Percentiles rank a stretch among this genome's conserved stretches.
phyloP scores from a whole-genome alignment of 371 early-diverging fungal species.

The Mucor sp. region DNA sequence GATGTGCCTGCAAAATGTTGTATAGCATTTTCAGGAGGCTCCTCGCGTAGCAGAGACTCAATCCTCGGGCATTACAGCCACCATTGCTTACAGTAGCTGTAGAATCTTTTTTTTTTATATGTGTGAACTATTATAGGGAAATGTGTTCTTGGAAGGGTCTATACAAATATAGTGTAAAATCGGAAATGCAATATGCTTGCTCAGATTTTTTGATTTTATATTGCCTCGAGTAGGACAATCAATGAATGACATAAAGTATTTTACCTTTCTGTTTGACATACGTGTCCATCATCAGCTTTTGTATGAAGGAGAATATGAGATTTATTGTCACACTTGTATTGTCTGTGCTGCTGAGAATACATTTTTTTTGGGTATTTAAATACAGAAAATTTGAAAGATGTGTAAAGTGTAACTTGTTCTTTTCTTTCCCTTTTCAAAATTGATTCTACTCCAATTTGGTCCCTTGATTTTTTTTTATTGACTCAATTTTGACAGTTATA shows the following conservation, averaged over 20 bases:
- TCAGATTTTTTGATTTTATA: not conserved
- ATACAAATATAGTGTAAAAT: not conserved
- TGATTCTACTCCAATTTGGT: not conserved
- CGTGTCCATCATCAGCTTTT: not conserved
- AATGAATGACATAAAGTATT: slow-evolving; percentile 14
- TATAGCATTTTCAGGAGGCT: not conserved
- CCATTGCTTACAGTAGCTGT: not conserved
- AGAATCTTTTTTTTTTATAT: not conserved
- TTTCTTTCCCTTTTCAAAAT: not conserved
- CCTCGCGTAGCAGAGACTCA: not conserved
- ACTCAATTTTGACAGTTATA: not conserved
- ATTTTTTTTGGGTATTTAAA: slow-evolving; percentile 8
- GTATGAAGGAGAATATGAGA: not conserved
- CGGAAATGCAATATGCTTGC: not conserved
- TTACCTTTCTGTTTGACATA: slow-evolving; percentile 13
- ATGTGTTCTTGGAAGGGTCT: not conserved
- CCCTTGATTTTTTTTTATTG: not conserved
- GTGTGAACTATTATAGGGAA: not conserved
- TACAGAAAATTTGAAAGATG: slow-evolving; percentile 1
- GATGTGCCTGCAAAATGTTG: not conserved
- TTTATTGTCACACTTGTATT: slow-evolving; percentile 11
- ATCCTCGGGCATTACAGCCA: not conserved
- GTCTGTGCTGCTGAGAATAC: slow-evolving; percentile 5
- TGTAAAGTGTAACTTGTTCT: not conserved
- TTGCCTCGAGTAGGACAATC: slow-evolving; percentile 6